Base-by-base conservation (phyloP, 257 asterid species). In the Solanum boliviense region DNA sequence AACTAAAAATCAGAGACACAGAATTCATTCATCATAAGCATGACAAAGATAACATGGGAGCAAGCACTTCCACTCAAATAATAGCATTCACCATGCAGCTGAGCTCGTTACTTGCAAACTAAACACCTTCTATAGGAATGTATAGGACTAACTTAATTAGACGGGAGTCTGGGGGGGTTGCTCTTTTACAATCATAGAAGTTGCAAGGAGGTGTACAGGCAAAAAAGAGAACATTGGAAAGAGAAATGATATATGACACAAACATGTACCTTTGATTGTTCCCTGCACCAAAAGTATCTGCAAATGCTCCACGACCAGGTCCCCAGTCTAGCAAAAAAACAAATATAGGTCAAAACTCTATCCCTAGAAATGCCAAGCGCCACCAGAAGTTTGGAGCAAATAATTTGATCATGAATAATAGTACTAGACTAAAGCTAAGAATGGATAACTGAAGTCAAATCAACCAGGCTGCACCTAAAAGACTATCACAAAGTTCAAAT, bases 271-370 rank as follows among this genome's bases (percentile, higher is more conserved):
- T 95, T 82, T 93, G 99, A 83, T 86, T 58, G 88, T 92, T 94
- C 83, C 98, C 98, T 4, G 93, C 70, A 60, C 81, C 89, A 89
- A 93, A 92, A 67, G 93, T 90, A 90, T 95, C 98, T 84, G 89
- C 88, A 87, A 91, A 91, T 71, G 92, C 95, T 90, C 94, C 98
- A 67, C 94, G 97, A 56, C 94, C 98, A 60, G 97, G 92, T 87
- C 93, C 98, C 98, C 97, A 95, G 85, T 95, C 99, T 97, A 92
- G 91, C 89, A 78, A 85, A 72, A 72, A 39, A 72, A 32, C 7
- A 39, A 29, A 82, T 46, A 82, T 46, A 18, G 44, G 70, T 46
- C 70, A 46, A 48, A 29, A 5, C 7, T 18, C 27, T 13, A 48
- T 18, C 20, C 41, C 44, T 5, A 29, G 44, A 82, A 10, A 48